Evolutionary conservation across 1,284 basidiomycete genomes (phyloP).

Genomic region (Tilletia caries): DNA sequence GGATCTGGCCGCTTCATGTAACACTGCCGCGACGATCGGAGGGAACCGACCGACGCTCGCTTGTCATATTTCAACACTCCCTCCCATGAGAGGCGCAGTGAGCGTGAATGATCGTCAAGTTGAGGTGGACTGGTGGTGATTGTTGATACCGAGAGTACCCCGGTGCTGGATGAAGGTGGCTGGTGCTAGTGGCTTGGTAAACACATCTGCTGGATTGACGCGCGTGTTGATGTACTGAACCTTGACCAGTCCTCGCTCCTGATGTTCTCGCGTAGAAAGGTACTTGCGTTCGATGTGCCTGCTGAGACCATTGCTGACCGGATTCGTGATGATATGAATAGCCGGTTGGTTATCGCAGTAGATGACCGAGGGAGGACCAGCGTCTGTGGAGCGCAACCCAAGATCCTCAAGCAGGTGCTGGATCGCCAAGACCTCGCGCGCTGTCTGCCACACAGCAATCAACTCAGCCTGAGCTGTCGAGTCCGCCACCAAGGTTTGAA

Average conservation of each 20-base stretch:
- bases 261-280: background rate
- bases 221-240: background rate
- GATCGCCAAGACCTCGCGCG: background rate
- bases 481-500: background rate
- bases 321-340: conserved; percentile 3
- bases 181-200: background rate
- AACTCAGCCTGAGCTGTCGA: background rate
- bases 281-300: conserved; percentile 4
- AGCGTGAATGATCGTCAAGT: too few species aligned
- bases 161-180: background rate
- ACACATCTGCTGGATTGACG: background rate
- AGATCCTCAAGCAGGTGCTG: background rate
- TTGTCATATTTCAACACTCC: too few species aligned
- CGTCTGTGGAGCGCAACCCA: background rate
- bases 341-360: background rate
- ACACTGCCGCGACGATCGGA: too few species aligned
- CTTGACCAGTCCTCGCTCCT: background rate
- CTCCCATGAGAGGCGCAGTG: too few species aligned
- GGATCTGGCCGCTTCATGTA: too few species aligned
- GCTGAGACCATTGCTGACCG: background rate
- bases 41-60: too few species aligned
- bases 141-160: too few species aligned
- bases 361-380: background rate
- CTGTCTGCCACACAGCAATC: background rate
- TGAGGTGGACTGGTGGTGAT: too few species aligned